Evolutionary conservation across 2,329 filamentous ascomycete species (phyloP).

Genomic region (Exophiala xenobiotica): DNA sequence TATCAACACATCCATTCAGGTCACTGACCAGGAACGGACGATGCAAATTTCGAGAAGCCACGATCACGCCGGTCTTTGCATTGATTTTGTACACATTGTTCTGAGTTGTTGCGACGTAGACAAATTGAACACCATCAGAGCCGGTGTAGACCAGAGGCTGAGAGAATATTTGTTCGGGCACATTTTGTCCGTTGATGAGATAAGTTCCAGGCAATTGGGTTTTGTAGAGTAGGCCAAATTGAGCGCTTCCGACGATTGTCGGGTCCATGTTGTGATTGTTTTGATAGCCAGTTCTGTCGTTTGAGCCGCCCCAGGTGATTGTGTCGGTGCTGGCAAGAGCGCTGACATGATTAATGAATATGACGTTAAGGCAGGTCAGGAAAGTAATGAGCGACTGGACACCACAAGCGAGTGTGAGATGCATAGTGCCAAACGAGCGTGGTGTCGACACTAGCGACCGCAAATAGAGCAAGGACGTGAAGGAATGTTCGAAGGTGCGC

Average conservation of each 20-base stretch:
- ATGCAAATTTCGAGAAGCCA: conserved; percentile 40
- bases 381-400: conserved; percentile 14
- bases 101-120: conserved; percentile 58
- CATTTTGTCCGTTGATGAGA: conserved; percentile 36
- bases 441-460: neutral
- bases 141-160: conserved; percentile 56
- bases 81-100: conserved; percentile 39
- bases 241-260: conserved; percentile 53
- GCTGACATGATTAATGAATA: conserved; percentile 13
- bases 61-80: conserved; percentile 42
- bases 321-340: conserved; percentile 24
- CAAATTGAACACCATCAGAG: conserved; percentile 49
- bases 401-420: neutral
- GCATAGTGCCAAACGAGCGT: conserved; percentile 17
- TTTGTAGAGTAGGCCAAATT: conserved; percentile 46
- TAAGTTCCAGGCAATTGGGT: conserved; percentile 54
- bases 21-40: conserved; percentile 53
- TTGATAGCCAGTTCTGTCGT: conserved; percentile 29
- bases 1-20: conserved; percentile 48
- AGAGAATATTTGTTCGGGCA: conserved; percentile 54
- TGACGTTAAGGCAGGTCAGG: conserved; percentile 7
- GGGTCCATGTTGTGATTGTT: conserved; percentile 64
- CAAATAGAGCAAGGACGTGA: neutral
- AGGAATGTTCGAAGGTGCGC: neutral
- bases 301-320: conserved; percentile 27